Conservation (phyloP, 2,329 filamentous ascomycete genomes). For the Beauveria pseudobassiana region DNA sequence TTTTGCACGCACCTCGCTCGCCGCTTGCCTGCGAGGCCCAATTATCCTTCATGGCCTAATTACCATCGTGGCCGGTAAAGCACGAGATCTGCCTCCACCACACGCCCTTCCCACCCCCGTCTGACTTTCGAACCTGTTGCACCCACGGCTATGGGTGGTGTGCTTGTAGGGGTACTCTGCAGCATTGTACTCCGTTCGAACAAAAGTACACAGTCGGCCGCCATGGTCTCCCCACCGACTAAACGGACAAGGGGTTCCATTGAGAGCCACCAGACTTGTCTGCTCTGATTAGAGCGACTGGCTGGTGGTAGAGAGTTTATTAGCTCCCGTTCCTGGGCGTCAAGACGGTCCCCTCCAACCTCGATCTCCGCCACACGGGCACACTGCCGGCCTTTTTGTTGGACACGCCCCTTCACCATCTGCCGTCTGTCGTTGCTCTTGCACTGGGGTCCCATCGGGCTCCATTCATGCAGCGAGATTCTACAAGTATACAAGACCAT, state of each 20-base stretch:
- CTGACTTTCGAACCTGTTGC: slow-evolving; percentile 6
- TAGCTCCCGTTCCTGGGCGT: slow-evolving; percentile 32
- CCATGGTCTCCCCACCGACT: slow-evolving; percentile 8
- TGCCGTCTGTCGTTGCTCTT: slow-evolving; percentile 12
- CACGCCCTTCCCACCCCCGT: slow-evolving; percentile 6
- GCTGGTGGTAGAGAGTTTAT: slow-evolving; percentile 13
- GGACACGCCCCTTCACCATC: slow-evolving; percentile 12
- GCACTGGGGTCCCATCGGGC: slow-evolving; percentile 11
- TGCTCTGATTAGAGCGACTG: slow-evolving; percentile 9
- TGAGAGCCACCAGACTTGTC: slow-evolving; percentile 2
- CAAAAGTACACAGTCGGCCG: slow-evolving; percentile 6
- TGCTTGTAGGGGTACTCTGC: slow-evolving; percentile 6
- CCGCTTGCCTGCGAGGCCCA: neutral
- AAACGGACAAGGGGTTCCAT: slow-evolving; percentile 9
- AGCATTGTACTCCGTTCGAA: slow-evolving; percentile 7
- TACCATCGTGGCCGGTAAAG: slow-evolving; percentile 12
- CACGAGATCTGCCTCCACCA: slow-evolving; percentile 11
- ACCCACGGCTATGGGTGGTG: neutral
- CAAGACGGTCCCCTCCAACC: slow-evolving; percentile 24
- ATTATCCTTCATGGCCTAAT: slow-evolving; percentile 7
- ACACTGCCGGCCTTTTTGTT: slow-evolving; percentile 40
- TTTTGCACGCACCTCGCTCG: neutral
- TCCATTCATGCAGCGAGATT: slow-evolving; percentile 13
- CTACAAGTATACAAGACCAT: slow-evolving; percentile 13
- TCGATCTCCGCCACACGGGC: slow-evolving; percentile 24